phyloP scores from a whole-genome alignment of 2,329 filamentous ascomycete genomes.

The Pseudogymnoascus sp. region DNA sequence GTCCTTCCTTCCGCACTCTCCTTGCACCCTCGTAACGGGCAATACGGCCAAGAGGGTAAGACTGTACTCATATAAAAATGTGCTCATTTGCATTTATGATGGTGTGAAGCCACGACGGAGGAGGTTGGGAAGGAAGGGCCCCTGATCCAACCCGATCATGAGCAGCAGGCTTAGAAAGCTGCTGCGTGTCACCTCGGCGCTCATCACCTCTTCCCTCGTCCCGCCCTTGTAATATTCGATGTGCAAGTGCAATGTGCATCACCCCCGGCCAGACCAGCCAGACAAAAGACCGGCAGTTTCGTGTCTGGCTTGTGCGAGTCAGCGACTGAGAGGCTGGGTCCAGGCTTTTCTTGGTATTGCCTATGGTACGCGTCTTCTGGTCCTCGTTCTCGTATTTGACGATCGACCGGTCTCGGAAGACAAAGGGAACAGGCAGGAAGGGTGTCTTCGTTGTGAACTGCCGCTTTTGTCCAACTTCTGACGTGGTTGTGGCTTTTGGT shows the following conservation, averaged over 20 bases:
- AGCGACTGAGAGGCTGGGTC: background rate
- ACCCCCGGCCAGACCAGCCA: background rate
- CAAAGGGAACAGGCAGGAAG: background rate
- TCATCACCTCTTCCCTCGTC: background rate
- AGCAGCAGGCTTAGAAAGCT: background rate
- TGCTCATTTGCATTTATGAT: background rate
- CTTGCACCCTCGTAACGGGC: background rate
- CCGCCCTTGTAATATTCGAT: background rate
- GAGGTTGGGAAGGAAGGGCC: background rate
- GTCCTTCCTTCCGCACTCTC: background rate
- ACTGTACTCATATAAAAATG: constrained; percentile 4
- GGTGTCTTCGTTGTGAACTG: background rate
- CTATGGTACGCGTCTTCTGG: background rate
- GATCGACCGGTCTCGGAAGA: constrained; percentile 2
- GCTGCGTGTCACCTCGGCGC: background rate
- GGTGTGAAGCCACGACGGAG: background rate
- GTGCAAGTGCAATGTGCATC: background rate
- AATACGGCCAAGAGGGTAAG: background rate
- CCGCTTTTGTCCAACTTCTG: background rate
- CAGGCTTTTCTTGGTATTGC: background rate
- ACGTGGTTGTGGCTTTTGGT: background rate
- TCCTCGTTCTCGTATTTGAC: background rate
- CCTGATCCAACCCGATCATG: background rate
- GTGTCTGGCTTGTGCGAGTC: background rate
- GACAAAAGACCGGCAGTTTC: background rate